Conservation (phyloP, 1,139 yeast genomes). For the Candida anutae region DNA sequence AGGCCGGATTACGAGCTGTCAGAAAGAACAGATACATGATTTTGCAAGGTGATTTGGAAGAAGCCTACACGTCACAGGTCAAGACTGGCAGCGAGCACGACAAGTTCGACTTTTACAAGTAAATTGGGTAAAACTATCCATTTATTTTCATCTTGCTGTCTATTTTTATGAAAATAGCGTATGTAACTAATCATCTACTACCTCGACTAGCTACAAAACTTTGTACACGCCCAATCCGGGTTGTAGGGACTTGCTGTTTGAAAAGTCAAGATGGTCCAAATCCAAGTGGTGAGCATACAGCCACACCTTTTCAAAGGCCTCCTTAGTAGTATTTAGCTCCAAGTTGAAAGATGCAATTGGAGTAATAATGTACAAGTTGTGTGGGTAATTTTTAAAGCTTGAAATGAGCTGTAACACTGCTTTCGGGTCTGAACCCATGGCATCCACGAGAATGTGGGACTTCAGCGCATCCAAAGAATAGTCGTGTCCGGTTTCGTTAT, state of each 20-base stretch:
- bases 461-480: constrained; percentile 7
- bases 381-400: constrained; percentile 4
- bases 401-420: constrained; percentile 14
- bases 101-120: constrained; percentile 95
- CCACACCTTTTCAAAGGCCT: constrained; percentile 29
- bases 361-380: constrained; percentile 26
- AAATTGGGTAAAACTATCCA: too few species aligned
- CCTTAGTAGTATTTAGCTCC: constrained; percentile 9
- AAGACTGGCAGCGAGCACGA: constrained; percentile 93
- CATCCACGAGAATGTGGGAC: constrained; percentile 33
- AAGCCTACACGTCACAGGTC: constrained; percentile 94
- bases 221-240: constrained; percentile 59
- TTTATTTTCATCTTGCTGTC: too few species aligned
- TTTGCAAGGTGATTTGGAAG: constrained; percentile 91
- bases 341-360: constrained; percentile 42
- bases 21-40: constrained; percentile 97
- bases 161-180: too few species aligned
- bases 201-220: constrained; percentile 1
- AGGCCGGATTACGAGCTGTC: constrained; percentile 97
- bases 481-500: constrained; percentile 6
- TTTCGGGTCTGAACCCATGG: constrained; percentile 46
- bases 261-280: constrained; percentile 59
- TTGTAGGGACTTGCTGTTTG: constrained; percentile 31
- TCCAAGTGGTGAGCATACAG: constrained; percentile 46
- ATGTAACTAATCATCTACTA: too few species aligned